Base-by-base conservation (phyloP, 257 asterid genomes). In the Solanum microdontum region DNA sequence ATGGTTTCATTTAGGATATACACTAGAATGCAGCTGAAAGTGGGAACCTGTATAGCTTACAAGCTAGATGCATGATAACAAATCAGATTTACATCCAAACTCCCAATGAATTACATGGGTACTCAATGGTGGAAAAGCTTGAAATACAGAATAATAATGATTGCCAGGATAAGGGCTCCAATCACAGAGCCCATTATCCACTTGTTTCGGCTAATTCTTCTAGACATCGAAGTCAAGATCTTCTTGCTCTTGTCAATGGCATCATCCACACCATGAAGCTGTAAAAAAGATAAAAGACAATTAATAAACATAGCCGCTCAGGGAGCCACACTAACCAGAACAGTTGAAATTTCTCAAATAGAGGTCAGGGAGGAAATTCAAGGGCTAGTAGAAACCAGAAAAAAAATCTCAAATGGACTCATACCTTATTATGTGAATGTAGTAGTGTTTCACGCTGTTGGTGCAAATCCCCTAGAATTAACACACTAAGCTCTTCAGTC, bases 371-470 rank as follows among this genome's bases (percentile, higher is more conserved):
- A 14, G 12, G 37, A 80, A 80, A 80, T 11, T 4, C 7, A 80
- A 43, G 85, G 85, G 39, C 39, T 48, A 30, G 26, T 28, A 45
- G 40, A 82, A 82, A 82, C 28, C 43, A 48, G 85, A 82, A 82
- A 17, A 43, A 19, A 48, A 17, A 36, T 17, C 6, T 4, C 60
- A 74, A 45, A 45, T 5, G 2, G 87, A 74, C 30, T 24, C 90
- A 40, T 92, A 89, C 99, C 98, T 94, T 94, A 11, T 89, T 92
- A 90, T 94, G 97, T 37, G 99, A 94, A 89, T 94, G 95, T 60
- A 97, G 91, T 84, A 97, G 97, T 14, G 99, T 94, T 92, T 97
- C 96, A 58, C 98, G 99, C 90, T 97, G 99, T 87, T 91, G 96
- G 69, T 94, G 98, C 91, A 97, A 89, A 89, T 97, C 98, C 89